Conservation (phyloP, 495 filamentous ascomycete genomes). For the Cercophora newfieldiana region DNA sequence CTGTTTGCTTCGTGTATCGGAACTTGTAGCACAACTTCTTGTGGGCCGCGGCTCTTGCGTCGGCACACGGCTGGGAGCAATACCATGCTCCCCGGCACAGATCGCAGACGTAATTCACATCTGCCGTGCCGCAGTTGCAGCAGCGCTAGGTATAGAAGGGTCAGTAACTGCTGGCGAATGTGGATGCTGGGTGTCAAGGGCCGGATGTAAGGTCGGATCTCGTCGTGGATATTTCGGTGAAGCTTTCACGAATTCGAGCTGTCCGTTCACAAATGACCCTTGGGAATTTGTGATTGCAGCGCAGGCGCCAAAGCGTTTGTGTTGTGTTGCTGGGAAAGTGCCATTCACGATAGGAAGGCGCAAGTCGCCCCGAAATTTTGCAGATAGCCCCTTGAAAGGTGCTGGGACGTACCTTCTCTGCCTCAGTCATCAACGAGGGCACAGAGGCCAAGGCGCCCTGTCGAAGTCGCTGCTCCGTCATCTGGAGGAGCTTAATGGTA, state of each 20-base stretch:
- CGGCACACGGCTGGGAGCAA: not conserved
- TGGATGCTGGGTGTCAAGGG: too few species aligned
- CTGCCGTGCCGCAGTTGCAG: not conserved
- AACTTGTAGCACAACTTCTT: not conserved
- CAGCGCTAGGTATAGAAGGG: not conserved
- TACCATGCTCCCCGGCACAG: not conserved
- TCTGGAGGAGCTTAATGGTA: not conserved
- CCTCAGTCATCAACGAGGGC: not conserved
- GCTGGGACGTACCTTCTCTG: not conserved
- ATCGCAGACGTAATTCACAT: not conserved
- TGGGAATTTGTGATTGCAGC: too few species aligned
- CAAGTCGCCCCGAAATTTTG: too few species aligned
- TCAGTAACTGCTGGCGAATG: too few species aligned
- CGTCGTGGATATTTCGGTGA: too few species aligned
- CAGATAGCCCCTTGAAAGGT: not conserved
- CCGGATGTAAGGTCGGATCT: too few species aligned
- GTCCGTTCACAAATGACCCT: too few species aligned
- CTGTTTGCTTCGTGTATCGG: not conserved
- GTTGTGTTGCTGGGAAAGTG: too few species aligned
- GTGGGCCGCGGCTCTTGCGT: not conserved
- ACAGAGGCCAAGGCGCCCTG: not conserved
- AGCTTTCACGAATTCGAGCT: too few species aligned
- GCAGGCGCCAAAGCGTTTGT: too few species aligned
- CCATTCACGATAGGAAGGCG: too few species aligned
- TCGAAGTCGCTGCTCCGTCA: not conserved